A percentile compares a stretch with the other conserved stretches of the same genome.
phyloP scores from a whole-genome alignment of 2,329 filamentous ascomycete species.

The Drechslerella coelobrocha region DNA sequence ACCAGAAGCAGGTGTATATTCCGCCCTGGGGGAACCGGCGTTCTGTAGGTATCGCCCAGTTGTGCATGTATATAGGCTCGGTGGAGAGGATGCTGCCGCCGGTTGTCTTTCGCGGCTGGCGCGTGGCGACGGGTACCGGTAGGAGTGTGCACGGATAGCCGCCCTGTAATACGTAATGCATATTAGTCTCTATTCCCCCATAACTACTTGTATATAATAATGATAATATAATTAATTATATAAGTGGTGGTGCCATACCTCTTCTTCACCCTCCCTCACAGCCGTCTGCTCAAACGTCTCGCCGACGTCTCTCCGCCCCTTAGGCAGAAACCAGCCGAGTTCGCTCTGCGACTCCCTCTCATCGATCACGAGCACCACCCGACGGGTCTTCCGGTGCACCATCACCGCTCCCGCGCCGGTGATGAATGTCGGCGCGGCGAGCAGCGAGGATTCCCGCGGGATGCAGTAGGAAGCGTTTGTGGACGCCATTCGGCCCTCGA shows the following conservation, averaged over 20 bases:
- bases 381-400: constrained; percentile 34
- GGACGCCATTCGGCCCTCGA: constrained; percentile 31
- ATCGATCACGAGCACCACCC: constrained; percentile 42
- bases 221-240: background rate
- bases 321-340: constrained; percentile 43
- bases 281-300: constrained; percentile 35
- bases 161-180: constrained; percentile 10
- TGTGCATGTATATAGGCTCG: constrained; percentile 48
- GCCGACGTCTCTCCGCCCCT: constrained; percentile 43
- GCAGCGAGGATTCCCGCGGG: constrained; percentile 34
- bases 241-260: constrained; percentile 26
- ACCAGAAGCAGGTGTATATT: constrained; percentile 47
- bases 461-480: constrained; percentile 33
- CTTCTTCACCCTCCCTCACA: constrained; percentile 47
- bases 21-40: constrained; percentile 32
- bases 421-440: constrained; percentile 29
- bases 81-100: constrained; percentile 20
- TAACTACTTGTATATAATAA: background rate
- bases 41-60: constrained; percentile 34
- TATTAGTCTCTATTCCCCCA: too few species aligned
- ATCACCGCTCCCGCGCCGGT: constrained; percentile 43
- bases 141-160: constrained; percentile 45
- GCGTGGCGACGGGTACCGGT: constrained; percentile 42
- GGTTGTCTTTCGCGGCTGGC: constrained; percentile 26
- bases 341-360: constrained; percentile 16